Evolutionary conservation across 257 asterid species (phyloP), one percentile per base, ranked within the genome.

Genomic region (Schizonepeta tenuifolia): DNA sequence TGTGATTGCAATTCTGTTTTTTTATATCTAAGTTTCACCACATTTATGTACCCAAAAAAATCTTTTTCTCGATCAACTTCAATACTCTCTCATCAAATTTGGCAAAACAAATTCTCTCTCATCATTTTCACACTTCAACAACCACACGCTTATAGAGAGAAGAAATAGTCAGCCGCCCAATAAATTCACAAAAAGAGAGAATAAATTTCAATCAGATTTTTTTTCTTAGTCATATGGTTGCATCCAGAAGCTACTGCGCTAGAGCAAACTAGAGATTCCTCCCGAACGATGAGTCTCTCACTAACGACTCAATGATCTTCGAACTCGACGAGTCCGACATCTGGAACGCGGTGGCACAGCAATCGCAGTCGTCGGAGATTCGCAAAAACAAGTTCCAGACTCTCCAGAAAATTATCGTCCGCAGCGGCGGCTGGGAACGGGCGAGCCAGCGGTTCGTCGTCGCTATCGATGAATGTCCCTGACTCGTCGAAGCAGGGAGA

Each of bases 391-490:
- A 76, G 70, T 43, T 43, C 83, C 0, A 72, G 90, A 0, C 36
- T 74, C 4, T 77, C 84, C 38, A 75, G 89, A 71, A 91, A 82
- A 70, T 44, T 83, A 1, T 57, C 88, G 43, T 26, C 76, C 3
- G 1, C 76, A 54, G 38, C n/a, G n/a, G n/a, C 56, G 57, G 49
- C 49, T 36, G 67, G 57, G 49, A 64, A 47, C 56, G 82, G 55
- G 28, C 31, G 33, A 50, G 8, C 26, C 46, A 46, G 65, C 53
- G 75, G 83, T 1, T 74, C 98, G 56, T 76, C 95, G 14, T 94
- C 99, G 49, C 74, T 95, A 20, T 98, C 99, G 81, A 91, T 95
- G 67, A 95, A 88, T 81, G 94, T 95, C 1, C 99, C 99, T 8
- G 99, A 95, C 68, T 95, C 98, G 99, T 90, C 99, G 71, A 95